Evolutionary conservation across 2,329 filamentous ascomycete genomes (phyloP).

Genomic region (Helminthosporium solani): DNA sequence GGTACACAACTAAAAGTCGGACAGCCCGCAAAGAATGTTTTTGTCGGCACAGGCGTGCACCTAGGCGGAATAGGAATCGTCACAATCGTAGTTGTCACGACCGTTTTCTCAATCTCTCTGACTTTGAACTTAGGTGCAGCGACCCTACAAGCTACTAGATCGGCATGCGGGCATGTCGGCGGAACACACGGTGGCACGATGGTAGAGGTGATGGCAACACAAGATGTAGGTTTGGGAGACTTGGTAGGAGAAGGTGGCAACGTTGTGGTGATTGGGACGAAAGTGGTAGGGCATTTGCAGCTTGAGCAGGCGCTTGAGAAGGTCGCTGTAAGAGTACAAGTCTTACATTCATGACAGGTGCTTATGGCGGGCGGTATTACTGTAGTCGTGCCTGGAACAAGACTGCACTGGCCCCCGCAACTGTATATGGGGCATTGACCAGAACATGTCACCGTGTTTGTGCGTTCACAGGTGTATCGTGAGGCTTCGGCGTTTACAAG

Average conservation of each 20-base stretch:
- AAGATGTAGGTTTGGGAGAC: conserved; percentile 3
- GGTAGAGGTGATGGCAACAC: conserved; percentile 12
- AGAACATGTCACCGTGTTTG: conserved; percentile 9
- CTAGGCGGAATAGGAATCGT: conserved; percentile 1
- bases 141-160: conserved; percentile 15
- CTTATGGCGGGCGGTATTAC: conserved; percentile 4
- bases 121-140: not conserved
- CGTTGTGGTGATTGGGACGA: conserved; percentile 2
- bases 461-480: conserved; percentile 8
- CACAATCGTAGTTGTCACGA: conserved; percentile 15
- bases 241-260: not conserved
- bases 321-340: conserved; percentile 14
- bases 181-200: conserved; percentile 17
- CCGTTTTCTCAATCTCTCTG: conserved; percentile 12
- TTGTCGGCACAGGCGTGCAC: conserved; percentile 11
- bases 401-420: conserved; percentile 5
- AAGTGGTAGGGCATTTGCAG: conserved; percentile 11
- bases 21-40: conserved; percentile 13
- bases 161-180: conserved; percentile 15
- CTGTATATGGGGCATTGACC: conserved; percentile 10
- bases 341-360: not conserved
- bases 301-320: conserved; percentile 8
- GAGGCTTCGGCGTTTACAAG: conserved; percentile 5
- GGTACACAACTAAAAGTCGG: conserved; percentile 29
- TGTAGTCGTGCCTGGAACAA: not conserved